Evolutionary conservation across 2,329 filamentous ascomycete species (phyloP), one percentile per base, ranked within the genome.

Genomic region (Pseudogymnoascus pannorum): DNA sequence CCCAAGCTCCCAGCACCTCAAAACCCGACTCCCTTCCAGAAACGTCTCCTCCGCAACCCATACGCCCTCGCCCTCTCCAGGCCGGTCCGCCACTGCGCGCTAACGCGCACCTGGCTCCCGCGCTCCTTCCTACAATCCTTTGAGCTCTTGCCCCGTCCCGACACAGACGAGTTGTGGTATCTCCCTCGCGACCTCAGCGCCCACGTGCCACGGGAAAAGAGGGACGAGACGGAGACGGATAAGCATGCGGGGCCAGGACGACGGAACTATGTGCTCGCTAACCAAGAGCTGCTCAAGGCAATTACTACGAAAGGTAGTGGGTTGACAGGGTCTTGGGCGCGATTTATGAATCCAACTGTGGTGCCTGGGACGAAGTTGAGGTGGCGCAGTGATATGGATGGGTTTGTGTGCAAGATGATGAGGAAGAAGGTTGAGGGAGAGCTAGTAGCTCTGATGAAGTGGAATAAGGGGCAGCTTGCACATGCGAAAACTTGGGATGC

Each of bases 21-120:
- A 44, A 78, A 77, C 62, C 67, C 71, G 0, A 73, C 74, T 62
- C 35, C 69, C 48, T 71, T 90, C 63, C 83, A 87, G 68, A 77
- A 76, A 61, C 80, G 82, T 62, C 74, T 91, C 1, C 75, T 75
- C 29, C 77, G 78, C 36, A 92, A 89, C 65, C 78, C 86, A 2
- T 91, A 83, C 66, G 87, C 87, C 2, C 79, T 79, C 48, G 82
- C 85, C 5, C 79, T 92, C 20, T 81, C 82, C 29, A 81, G 81
- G 0, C 83, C 85, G 0, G 61, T 87, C 20, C 84, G 88, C 60
- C 67, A 71, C 61, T 89, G 87, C 67, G 68, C 72, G 20, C 69
- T 80, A 31, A 84, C 85, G 1, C 64, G 68, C 0, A 69, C 71
- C 0, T 68, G 69, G 1, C 72, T 90, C 5, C 88, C 88, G 1